These are phyloP conservation scores for Thelonectria rubi DNA, from an alignment of 2,329 filamentous ascomycete genomes.

Conservation along the genomic window DNA sequence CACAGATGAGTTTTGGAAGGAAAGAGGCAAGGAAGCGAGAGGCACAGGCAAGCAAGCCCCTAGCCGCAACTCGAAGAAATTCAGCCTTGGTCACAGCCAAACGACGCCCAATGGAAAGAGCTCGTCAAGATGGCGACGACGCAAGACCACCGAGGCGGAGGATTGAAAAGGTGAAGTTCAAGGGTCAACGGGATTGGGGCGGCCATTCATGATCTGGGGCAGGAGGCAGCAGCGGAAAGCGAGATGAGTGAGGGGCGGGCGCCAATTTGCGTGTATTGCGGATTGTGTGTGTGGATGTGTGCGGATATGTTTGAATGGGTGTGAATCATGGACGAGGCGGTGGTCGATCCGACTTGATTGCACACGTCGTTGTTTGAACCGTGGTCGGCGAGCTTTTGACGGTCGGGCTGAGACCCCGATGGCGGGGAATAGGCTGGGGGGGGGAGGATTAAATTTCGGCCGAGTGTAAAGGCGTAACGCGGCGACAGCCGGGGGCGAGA, in stretches of 20 bases:
- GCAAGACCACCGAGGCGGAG: constrained; percentile 12
- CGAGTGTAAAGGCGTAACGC: constrained; percentile 12
- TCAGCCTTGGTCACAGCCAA: constrained; percentile 18
- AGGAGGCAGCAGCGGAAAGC: constrained; percentile 8
- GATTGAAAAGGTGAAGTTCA: constrained; percentile 8
- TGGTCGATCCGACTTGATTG: constrained; percentile 31
- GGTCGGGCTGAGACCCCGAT: constrained; percentile 27
- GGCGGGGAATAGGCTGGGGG: constrained; percentile 20
- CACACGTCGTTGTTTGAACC: constrained; percentile 14
- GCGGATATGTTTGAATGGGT: constrained; percentile 29
- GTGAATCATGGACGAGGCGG: constrained; percentile 37
- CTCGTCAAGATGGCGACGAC: constrained; percentile 11
- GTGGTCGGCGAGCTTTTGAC: constrained; percentile 24
- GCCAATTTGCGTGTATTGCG: constrained; percentile 3
- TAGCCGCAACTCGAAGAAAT: constrained; percentile 30
- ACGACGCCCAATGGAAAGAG: constrained; percentile 11
- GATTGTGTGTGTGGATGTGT: constrained; percentile 8
- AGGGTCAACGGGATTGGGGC: constrained; percentile 10
- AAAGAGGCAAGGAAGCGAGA: constrained; percentile 29
- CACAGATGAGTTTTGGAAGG: constrained; percentile 29
- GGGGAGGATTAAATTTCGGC: constrained; percentile 4
- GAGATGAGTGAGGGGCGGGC: constrained; percentile 9
- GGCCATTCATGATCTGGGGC: constrained; percentile 13
- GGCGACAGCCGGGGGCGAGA: constrained; percentile 8
- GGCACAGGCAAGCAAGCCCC: constrained; percentile 30